Evolutionary conservation across 345 rosid genomes (phyloP).

Genomic region (Arabis hirsuta): DNA sequence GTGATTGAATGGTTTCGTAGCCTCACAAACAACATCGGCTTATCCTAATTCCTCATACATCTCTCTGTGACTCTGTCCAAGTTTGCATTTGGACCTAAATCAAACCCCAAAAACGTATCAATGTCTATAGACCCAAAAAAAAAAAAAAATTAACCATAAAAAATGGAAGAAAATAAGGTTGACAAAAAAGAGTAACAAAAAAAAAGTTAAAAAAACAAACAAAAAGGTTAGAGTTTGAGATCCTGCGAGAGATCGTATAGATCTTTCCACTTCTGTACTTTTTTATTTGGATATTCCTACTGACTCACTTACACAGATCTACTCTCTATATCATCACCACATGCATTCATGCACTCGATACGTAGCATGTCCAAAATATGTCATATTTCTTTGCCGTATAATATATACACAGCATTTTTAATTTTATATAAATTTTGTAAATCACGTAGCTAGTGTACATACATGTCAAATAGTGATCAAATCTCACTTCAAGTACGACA

Average conservation of each 20-base stretch:
- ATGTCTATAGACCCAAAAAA: constrained; percentile 4
- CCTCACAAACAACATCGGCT: constrained; percentile 39
- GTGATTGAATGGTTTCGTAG: constrained; percentile 37
- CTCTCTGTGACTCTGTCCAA: not conserved
- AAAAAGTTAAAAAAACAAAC: not conserved
- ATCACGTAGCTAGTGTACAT: constrained; percentile 8
- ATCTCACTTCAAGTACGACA: constrained; percentile 29
- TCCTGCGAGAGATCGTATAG: constrained; percentile 32
- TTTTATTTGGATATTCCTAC: constrained; percentile 31
- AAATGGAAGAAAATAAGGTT: not conserved
- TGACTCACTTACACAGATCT: constrained; percentile 42
- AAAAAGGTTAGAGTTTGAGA: not conserved
- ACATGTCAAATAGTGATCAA: constrained; percentile 15
- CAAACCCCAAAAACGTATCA: constrained; percentile 26
- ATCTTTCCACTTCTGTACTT: constrained; percentile 41
- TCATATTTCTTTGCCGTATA: constrained; percentile 30
- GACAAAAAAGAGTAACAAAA: constrained; percentile 17
- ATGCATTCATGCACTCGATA: constrained; percentile 29
- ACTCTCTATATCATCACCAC: constrained; percentile 32
- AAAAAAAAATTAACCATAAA: not conserved
- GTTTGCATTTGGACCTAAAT: constrained; percentile 19
- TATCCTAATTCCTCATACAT: constrained; percentile 31
- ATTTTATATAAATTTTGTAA: not conserved
- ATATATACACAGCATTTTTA: constrained; percentile 17
- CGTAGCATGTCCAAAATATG: constrained; percentile 36